Base-by-base conservation (phyloP, 164 flowering plant species). In the Malania oleifera region DNA sequence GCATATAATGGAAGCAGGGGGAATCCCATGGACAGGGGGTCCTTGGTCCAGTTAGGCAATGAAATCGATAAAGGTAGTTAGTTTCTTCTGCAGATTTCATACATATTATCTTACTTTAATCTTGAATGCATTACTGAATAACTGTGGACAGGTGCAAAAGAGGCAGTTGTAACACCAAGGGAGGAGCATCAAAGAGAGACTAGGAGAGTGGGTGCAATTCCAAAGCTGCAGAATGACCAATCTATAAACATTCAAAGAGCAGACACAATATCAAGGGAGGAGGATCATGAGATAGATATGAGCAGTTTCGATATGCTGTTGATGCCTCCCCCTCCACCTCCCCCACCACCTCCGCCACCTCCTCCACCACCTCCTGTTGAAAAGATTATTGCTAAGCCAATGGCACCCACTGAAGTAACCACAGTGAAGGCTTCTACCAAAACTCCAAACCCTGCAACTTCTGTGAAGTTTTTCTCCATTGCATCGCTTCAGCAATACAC, bases 401-500 rank as follows among this genome's bases (percentile, higher is more conserved):
- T 10, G 10, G 1, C 45, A 23, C 63, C 82, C 19, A 31, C 74
- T 20, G 57, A 40, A 59, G 51, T 57, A 37, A 29, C 69, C 9
- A 6, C 58, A 29, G 57, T 38, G 20, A 60, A 23, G 43, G 50
- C 25, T 61, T 40, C 71, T 23, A 28, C 70, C 37, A 70, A 63
- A 60, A 56, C 39, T 61, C 29, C 48, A 49, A 66, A 57, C 38
- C 49, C 43, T 17, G 53, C 70, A n/a, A 56, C 45, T 57, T 77
- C 93, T 57, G 68, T 72, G n/a, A 73, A 60, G 48, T 53, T 65
- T 56, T 92, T 81, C 70, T 77, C 84, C 34, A 59, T 87, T 67
- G 91, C 90, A 37, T 68, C 79, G 13, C 93, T 89, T 68, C 98
- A 92, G 66, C 84, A 89, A 62, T 84, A 67, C 61, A 89, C 96